Base-by-base conservation (phyloP, 495 filamentous ascomycete species). In the Schizothecium vesticola region DNA sequence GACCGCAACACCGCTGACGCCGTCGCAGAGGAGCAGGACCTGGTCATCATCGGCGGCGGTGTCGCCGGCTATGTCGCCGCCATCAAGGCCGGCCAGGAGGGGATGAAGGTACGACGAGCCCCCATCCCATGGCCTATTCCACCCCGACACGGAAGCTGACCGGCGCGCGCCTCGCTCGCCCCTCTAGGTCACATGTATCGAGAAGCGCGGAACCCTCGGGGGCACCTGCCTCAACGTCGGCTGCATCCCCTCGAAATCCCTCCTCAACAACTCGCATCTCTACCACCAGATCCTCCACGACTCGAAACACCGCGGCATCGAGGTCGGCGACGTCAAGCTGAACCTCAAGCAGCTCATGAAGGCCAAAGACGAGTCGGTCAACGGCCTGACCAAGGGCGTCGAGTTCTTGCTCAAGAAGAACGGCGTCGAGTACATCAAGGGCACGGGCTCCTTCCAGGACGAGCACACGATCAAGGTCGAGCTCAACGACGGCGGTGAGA, bases 371-470 rank as follows among this genome's bases (percentile, higher is more conserved):
- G 87, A 86, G 36, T 96, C 96, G 61, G 95, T 99, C 69, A 83
- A 84, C 33, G 88, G 94, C 59, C 80, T 99, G 72, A 99, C 95
- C 70, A 97, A 97, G 85, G 95, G 95, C 80, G 89, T 99, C 73
- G 95, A 98, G 81, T 99, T 92, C 80, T 82, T 99, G 66, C 89
- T 99, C 81, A 97, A 97, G 90, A 99, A 98, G 87, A 98, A 99
- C 82, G 90, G 90, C 62, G 96, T 97, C 75, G 92, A 97, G 75
- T 99, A 97, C 76, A 82, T 98, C 83, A 97, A 95, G 84, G 95
- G 95, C 72, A 88, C 92, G 61, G 95, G 88, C 66, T 85, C 92
- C 36, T 93, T 99, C 77, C 85, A 88, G 69, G 92, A 93, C 77
- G 90, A 95, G 81, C 87, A 98, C 82, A 96, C 96, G 70, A 80